Percentiles rank a stretch among this genome's conserved stretches.
Evolutionary conservation across 805 yeast species (phyloP).

Genomic region (Starmerella potacharoeniae): DNA sequence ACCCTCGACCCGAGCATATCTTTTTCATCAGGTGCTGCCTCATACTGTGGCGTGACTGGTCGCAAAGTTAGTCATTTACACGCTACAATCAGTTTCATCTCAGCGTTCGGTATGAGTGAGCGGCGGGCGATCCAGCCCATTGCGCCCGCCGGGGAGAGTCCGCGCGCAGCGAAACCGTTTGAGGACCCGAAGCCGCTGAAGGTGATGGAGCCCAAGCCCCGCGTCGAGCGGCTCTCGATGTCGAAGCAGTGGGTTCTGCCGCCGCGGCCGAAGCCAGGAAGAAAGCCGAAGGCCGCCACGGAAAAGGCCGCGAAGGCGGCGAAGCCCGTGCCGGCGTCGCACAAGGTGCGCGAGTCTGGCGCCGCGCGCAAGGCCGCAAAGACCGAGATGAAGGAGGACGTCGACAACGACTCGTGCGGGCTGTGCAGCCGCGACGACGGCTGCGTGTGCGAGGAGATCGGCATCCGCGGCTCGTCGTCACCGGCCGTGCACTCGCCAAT

Average conservation of each 20-base stretch:
- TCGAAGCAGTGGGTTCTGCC: constrained; percentile 78
- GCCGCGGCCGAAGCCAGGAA: constrained; percentile 63
- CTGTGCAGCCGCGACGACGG: constrained; percentile 27
- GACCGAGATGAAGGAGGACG: background rate
- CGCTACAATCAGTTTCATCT: constrained; percentile 1
- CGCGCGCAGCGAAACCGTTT: background rate
- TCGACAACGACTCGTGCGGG: constrained; percentile 25
- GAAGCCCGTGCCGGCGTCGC: background rate
- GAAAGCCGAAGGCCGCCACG: constrained; percentile 81
- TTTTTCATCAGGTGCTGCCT: constrained; percentile 1
- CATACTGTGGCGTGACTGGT: constrained; percentile 3
- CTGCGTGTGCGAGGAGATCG: constrained; percentile 29
- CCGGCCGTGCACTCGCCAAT: background rate
- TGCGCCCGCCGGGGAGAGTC: constrained; percentile 4
- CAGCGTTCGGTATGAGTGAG: background rate
- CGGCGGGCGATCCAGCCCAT: constrained; percentile 5
- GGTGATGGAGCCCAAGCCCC: background rate
- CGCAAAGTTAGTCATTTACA: background rate
- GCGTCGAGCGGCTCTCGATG: constrained; percentile 30
- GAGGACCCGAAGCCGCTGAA: background rate
- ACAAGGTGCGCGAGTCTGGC: background rate
- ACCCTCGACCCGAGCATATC: background rate
- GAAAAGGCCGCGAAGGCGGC: constrained; percentile 51
- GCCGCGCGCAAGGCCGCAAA: background rate
- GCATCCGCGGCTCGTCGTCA: constrained; percentile 22